A percentile compares a stretch with the other conserved stretches of the same genome.
These are phyloP conservation scores for Omphalotus olearius DNA, from an alignment of 1,284 basidiomycete species.

Conservation along the genomic window DNA sequence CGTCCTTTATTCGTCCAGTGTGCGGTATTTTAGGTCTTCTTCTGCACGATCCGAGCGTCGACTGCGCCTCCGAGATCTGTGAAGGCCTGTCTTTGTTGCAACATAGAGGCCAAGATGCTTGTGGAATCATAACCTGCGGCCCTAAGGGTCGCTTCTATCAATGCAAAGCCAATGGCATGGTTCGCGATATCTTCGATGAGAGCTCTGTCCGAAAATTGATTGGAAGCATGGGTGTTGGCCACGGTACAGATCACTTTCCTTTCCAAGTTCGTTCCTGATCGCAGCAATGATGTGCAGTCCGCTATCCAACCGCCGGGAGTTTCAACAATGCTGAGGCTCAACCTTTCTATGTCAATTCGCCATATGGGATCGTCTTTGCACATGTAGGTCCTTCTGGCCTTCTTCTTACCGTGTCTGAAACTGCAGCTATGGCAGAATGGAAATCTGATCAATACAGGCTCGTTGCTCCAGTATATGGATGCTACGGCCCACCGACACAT, in stretches of 20 bases:
- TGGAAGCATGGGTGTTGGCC: constrained; percentile 97
- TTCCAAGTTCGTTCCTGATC: constrained; percentile 11
- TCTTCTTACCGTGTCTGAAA: constrained; percentile 14
- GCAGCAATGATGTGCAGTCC: constrained; percentile 47
- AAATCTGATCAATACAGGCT: constrained; percentile 92
- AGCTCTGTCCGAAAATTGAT: constrained; percentile 74
- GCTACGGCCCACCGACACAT: constrained; percentile 97
- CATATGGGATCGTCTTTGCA: constrained; percentile 97
- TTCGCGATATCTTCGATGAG: constrained; percentile 94
- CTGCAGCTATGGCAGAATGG: constrained; percentile 73
- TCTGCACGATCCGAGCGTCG: constrained; percentile 69
- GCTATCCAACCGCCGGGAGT: constrained; percentile 97
- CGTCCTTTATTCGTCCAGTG: constrained; percentile 42
- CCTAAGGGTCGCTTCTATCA: constrained; percentile 95
- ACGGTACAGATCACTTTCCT: constrained; percentile 57
- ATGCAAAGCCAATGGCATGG: constrained; percentile 99
- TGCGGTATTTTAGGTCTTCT: constrained; percentile 88
- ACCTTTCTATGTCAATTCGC: constrained; percentile 99
- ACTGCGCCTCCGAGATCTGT: constrained; percentile 83
- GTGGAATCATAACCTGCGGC: constrained; percentile 96
- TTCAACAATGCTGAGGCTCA: constrained; percentile 98
- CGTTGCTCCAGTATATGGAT: constrained; percentile 90
- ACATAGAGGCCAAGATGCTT: constrained; percentile 97
- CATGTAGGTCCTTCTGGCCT: constrained; percentile 61
- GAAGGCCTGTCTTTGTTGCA: constrained; percentile 91